These are phyloP conservation scores for Penicillium alfredii DNA, from an alignment of 495 filamentous ascomycete species.

Conservation along the genomic window DNA sequence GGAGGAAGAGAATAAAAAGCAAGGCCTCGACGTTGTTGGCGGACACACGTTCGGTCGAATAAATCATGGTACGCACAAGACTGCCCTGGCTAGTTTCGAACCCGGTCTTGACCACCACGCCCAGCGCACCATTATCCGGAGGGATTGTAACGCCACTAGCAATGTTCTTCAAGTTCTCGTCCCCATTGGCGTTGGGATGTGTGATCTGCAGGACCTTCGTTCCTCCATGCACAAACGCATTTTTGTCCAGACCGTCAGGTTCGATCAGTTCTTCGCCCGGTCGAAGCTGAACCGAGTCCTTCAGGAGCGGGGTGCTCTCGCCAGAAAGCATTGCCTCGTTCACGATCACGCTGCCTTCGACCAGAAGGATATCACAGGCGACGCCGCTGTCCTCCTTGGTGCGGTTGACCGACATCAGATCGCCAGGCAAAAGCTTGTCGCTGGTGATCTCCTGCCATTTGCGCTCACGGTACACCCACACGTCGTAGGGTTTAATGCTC, in stretches of 20 bases:
- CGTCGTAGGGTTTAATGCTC: conserved; percentile 96
- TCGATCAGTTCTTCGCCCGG: conserved; percentile 81
- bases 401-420: conserved; percentile 87
- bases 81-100: conserved; percentile 98
- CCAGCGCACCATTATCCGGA: conserved; percentile 90
- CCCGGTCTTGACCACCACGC: conserved; percentile 91
- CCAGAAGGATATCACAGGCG: conserved; percentile 91
- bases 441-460: conserved; percentile 88
- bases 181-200: conserved; percentile 66
- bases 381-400: conserved; percentile 97
- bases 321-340: conserved; percentile 99
- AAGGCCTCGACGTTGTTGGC: conserved; percentile 94
- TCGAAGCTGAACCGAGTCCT: conserved; percentile 91
- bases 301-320: conserved; percentile 93
- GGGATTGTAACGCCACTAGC: conserved; percentile 67
- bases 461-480: conserved; percentile 79
- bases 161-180: conserved; percentile 54
- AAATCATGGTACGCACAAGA: conserved; percentile 98
- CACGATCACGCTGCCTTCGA: conserved; percentile 94
- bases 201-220: conserved; percentile 97
- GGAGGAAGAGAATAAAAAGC: conserved; percentile 92
- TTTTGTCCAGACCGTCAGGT: conserved; percentile 89
- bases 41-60: conserved; percentile 96
- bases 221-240: conserved; percentile 89
- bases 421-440: conserved; percentile 92